Conservation (phyloP, 2,329 filamentous ascomycete species). For the Fusarium decemcellulare region DNA sequence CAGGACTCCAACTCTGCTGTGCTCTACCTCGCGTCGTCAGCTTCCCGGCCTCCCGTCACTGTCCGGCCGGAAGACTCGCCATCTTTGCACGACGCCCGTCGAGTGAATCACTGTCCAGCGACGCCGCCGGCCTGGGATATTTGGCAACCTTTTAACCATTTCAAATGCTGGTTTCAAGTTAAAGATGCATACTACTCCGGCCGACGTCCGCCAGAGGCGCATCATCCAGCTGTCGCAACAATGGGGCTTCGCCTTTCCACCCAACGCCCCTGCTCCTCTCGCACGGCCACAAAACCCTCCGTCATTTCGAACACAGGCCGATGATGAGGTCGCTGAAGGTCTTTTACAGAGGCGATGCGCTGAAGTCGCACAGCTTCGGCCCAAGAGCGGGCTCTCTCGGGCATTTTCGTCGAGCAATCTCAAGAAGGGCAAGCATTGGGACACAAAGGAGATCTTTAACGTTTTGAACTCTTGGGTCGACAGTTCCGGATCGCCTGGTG, state of each 20-base stretch:
- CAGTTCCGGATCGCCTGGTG: constrained; percentile 64
- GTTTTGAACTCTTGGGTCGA: constrained; percentile 65
- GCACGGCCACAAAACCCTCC: constrained; percentile 59
- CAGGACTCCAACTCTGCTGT: too few species aligned
- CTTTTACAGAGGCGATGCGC: constrained; percentile 63
- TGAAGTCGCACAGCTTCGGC: constrained; percentile 53
- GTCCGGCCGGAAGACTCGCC: not conserved
- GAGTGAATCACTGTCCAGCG: not conserved
- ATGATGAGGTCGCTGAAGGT: constrained; percentile 68
- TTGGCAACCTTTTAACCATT: not conserved
- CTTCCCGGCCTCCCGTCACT: constrained; percentile 13
- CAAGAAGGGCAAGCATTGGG: constrained; percentile 65
- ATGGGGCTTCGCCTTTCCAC: constrained; percentile 61
- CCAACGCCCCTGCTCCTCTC: constrained; percentile 56
- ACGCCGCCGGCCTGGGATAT: not conserved
- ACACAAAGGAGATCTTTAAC: constrained; percentile 67
- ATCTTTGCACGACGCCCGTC: not conserved
- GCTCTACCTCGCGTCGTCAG: constrained; percentile 1
- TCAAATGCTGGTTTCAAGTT: constrained; percentile 33
- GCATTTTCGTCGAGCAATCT: constrained; percentile 56
- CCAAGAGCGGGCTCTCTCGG: constrained; percentile 57
- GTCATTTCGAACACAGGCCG: constrained; percentile 61
- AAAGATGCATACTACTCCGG: constrained; percentile 50
- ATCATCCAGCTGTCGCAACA: constrained; percentile 65
- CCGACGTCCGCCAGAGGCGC: constrained; percentile 60